phyloP scores from a whole-genome alignment of 1,139 yeast genomes.

The Eremothecium gossypii region DNA sequence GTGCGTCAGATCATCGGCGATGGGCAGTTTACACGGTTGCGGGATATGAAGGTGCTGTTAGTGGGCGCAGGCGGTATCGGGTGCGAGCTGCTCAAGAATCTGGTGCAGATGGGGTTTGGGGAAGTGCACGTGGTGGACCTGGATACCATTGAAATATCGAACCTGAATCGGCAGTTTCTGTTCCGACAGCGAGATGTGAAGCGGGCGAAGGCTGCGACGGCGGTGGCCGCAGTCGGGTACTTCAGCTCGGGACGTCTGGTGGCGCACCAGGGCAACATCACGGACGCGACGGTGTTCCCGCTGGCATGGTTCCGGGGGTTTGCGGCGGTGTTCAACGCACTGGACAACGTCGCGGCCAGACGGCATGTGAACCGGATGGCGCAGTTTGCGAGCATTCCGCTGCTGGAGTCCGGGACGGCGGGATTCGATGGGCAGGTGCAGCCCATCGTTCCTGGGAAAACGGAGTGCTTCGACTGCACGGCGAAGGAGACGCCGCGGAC shows the following conservation, averaged over 20 bases:
- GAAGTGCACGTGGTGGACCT: constrained; percentile 88
- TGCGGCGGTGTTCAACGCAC: constrained; percentile 74
- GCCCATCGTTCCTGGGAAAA: constrained; percentile 71
- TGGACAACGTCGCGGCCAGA: constrained; percentile 90
- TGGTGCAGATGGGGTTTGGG: constrained; percentile 75
- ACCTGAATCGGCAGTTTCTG: constrained; percentile 85
- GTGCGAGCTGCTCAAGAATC: constrained; percentile 82
- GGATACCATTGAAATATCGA: constrained; percentile 87
- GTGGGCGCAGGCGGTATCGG: constrained; percentile 99
- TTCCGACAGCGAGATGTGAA: constrained; percentile 83
- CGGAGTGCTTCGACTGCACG: constrained; percentile 92
- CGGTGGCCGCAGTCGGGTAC: constrained; percentile 67
- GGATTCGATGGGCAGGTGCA: constrained; percentile 92
- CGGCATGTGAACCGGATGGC: constrained; percentile 80
- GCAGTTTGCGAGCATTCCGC: constrained; percentile 60
- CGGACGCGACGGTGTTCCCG: constrained; percentile 65
- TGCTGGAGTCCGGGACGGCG: constrained; percentile 91
- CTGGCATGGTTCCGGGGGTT: constrained; percentile 76
- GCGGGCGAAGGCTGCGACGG: constrained; percentile 73
- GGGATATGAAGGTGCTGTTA: constrained; percentile 55
- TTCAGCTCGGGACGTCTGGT: constrained; percentile 66
- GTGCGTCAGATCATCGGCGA: constrained; percentile 18
- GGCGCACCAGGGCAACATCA: constrained; percentile 83
- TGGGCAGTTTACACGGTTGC: constrained; percentile 25
- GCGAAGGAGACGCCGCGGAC: constrained; percentile 82